Conservation (phyloP, 1,284 basidiomycete species). For the Sanghuangporus sanghuang region DNA sequence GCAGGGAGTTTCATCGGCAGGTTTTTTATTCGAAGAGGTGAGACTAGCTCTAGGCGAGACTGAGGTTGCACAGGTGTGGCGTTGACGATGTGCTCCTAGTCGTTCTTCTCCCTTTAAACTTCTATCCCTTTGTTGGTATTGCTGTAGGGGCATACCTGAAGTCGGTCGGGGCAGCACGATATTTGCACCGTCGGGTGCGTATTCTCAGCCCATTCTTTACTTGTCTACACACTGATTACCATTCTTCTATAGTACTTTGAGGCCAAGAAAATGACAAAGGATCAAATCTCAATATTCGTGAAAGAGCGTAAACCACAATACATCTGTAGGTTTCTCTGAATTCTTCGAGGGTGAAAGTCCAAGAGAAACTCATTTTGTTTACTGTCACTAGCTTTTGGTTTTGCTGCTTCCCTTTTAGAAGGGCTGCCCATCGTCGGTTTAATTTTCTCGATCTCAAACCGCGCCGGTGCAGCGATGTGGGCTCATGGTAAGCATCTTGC, state of each 20-base stretch:
- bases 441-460: slow-evolving; percentile 77
- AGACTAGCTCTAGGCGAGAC: slow-evolving; percentile 12
- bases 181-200: slow-evolving; percentile 64
- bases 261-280: slow-evolving; percentile 70
- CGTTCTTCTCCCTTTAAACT: slow-evolving; percentile 60
- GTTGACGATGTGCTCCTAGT: slow-evolving; percentile 35
- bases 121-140: slow-evolving; percentile 69
- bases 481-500: slow-evolving; percentile 54
- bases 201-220: neutral
- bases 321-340: slow-evolving; percentile 42
- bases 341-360: neutral
- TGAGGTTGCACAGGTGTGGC: neutral
- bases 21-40: slow-evolving; percentile 46
- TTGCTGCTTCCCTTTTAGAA: slow-evolving; percentile 73
- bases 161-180: slow-evolving; percentile 61
- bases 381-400: slow-evolving; percentile 64
- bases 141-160: slow-evolving; percentile 61
- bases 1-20: slow-evolving; percentile 44
- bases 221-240: slow-evolving; percentile 6
- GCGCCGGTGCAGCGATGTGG: slow-evolving; percentile 90
- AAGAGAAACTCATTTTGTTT: neutral
- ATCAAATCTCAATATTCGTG: slow-evolving; percentile 68
- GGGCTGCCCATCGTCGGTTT: slow-evolving; percentile 74
- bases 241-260: slow-evolving; percentile 60
- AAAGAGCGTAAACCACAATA: slow-evolving; percentile 89